Percentiles rank a stretch among this genome's conserved stretches.
Conservation (phyloP, 2,329 filamentous ascomycete genomes). For the Truncatella angustata region DNA sequence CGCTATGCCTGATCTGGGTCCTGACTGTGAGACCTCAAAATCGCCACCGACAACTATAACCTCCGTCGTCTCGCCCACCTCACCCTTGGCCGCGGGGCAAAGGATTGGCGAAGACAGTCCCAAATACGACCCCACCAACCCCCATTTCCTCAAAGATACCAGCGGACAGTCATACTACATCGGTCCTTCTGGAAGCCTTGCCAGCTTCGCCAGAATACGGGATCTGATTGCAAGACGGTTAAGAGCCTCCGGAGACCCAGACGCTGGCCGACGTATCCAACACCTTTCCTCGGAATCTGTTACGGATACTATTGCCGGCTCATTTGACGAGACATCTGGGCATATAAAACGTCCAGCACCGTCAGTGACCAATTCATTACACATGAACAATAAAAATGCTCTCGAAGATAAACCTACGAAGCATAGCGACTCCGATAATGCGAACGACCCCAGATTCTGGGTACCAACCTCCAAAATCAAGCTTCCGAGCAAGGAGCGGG, state of each 20-base stretch:
- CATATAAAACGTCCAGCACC: constrained; percentile 13
- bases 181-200: constrained; percentile 20
- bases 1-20: constrained; percentile 30
- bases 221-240: constrained; percentile 16
- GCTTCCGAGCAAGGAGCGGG: constrained; percentile 32
- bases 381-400: constrained; percentile 5
- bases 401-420: not conserved
- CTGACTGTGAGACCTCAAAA: constrained; percentile 3
- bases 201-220: constrained; percentile 19
- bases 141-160: constrained; percentile 19
- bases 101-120: constrained; percentile 3
- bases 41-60: not conserved
- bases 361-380: constrained; percentile 6
- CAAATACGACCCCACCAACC: constrained; percentile 6
- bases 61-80: constrained; percentile 2
- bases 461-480: constrained; percentile 17
- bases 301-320: constrained; percentile 3
- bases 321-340: constrained; percentile 13
- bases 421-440: constrained; percentile 12
- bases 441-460: constrained; percentile 20
- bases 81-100: constrained; percentile 5
- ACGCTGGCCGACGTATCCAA: not conserved
- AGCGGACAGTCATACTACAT: constrained; percentile 22
- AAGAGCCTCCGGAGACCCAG: not conserved
- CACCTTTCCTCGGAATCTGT: constrained; percentile 1